phyloP scores from a whole-genome alignment of 208 protist species.

The Angomonas desouzai region DNA sequence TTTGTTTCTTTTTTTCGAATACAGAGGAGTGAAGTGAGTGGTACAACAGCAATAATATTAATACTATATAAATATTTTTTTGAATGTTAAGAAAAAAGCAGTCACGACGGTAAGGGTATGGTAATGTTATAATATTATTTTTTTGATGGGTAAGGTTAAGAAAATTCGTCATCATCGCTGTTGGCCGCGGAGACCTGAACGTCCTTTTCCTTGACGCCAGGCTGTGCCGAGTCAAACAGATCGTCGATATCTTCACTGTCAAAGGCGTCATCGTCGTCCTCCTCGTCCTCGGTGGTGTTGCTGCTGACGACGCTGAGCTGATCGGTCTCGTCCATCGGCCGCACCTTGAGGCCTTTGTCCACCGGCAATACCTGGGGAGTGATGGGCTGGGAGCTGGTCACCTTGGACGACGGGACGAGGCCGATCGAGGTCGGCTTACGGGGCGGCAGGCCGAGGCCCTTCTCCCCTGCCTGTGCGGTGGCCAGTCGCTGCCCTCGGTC shows the following conservation, averaged over 20 bases:
- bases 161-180: slow-evolving; percentile 9
- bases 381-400: slow-evolving; percentile 5
- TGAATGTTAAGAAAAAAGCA: not conserved
- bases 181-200: slow-evolving; percentile 9
- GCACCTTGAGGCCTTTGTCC: slow-evolving; percentile 29
- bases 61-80: not conserved
- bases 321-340: slow-evolving; percentile 10
- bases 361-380: slow-evolving; percentile 23
- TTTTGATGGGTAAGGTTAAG: not conserved
- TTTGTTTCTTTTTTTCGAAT: too few species aligned
- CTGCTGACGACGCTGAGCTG: slow-evolving; percentile 14
- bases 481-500: slow-evolving; percentile 19
- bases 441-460: slow-evolving; percentile 1
- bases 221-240: slow-evolving; percentile 25
- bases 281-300: slow-evolving; percentile 17
- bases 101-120: not conserved
- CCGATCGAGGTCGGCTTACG: slow-evolving; percentile 17
- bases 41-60: too few species aligned
- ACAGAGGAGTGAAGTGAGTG: too few species aligned
- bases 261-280: slow-evolving; percentile 43
- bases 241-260: slow-evolving; percentile 51
- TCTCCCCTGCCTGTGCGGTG: not conserved
- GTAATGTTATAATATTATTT: not conserved
- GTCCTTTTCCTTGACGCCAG: not conserved
- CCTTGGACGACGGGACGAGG: slow-evolving; percentile 22